Percentiles rank a stretch among this genome's conserved stretches.
These are phyloP conservation scores for Diospyros lotus DNA, from an alignment of 148 eudicot genomes.

Conservation along the genomic window DNA sequence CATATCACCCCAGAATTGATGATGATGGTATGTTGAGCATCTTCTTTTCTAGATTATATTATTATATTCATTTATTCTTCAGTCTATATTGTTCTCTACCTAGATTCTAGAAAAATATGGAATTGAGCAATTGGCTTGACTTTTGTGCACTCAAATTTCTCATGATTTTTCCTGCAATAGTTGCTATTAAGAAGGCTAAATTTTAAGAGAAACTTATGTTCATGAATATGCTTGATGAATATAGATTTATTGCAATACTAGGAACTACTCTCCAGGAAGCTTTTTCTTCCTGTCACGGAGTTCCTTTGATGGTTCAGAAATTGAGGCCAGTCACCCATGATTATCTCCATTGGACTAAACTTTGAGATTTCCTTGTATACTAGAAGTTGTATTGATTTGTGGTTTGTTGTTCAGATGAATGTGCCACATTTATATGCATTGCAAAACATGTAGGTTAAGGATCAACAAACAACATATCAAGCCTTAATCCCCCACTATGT, in stretches of 20 bases:
- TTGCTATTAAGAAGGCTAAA: neutral
- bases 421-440: no score
- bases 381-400: neutral
- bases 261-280: neutral
- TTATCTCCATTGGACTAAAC: neutral
- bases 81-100: neutral
- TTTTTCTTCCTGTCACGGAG: no score
- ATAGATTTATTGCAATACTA: neutral
- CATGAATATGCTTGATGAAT: neutral
- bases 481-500: no score
- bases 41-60: neutral
- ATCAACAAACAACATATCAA: no score
- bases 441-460: no score
- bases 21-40: slow-evolving; percentile 50
- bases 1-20: slow-evolving; percentile 78
- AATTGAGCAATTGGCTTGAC: neutral
- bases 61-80: neutral
- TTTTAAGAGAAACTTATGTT: neutral
- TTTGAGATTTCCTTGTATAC: neutral
- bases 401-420: no score
- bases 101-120: neutral
- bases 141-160: neutral
- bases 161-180: neutral
- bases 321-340: neutral
- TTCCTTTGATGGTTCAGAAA: neutral